Evolutionary conservation across 352 stramenopile genomes (phyloP), one percentile per base, ranked within the genome.

Genomic region (Phytophthora meadii): DNA sequence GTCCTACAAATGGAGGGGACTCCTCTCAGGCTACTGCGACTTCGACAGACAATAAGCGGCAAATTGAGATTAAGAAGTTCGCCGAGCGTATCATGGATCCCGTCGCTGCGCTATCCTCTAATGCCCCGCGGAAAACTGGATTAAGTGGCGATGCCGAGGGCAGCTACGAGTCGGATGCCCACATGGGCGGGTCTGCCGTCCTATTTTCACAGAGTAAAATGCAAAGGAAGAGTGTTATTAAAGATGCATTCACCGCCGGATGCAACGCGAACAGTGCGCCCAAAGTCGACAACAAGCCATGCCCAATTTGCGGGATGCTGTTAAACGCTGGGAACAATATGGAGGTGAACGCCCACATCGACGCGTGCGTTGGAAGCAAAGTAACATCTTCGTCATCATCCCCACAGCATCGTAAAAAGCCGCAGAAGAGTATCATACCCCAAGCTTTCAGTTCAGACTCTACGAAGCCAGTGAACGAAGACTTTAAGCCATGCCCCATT

Each of bases 301-400:
- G 70, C 40, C 70, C 82, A 45, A 85, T 92, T 50, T 92, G 82
- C 46, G 65, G 71, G 6, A 77, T 80, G 24, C 61, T 76, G 19
- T 76, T 92, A 45, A 84, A 89, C 52, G 62, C 70, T 8, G 44
- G 57, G 24, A 88, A 76, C 58, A 74, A 74, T 25, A 73, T 88
- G 41, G 64, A 77, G n/a, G 79, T 92, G 56, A 90, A 89, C 52
- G 62, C 70, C 45, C 83, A 92, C 60, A 78, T 92, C 22, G 83
- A 92, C 40, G 68, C 57, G 7, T 92, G 83, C 34, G 68, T 86
- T 30, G 37, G 65, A 19, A 60, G 41, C 10, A 63, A 63, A 11
- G 47, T 54, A 7, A 14, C 46, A 22, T 56, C 49, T 14, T 44
- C 28, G 17, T 44, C 27, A 24, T 61, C 53, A 15, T 65, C 61